Evolutionary conservation across 176 grass and related monocot genomes (phyloP).

Genomic region (Rhynchospora breviuscula): DNA sequence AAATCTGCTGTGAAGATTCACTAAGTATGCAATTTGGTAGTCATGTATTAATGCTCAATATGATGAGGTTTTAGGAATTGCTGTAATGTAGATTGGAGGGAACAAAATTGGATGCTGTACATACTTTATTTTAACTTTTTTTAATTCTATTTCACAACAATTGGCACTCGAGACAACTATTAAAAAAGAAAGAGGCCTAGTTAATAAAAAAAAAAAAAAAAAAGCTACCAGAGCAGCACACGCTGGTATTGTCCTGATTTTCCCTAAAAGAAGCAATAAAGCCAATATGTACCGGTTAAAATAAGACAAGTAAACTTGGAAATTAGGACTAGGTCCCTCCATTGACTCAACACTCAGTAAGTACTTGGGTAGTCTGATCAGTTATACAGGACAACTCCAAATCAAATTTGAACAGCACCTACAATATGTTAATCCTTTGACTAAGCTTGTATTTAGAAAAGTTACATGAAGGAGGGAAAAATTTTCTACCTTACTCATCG

Average conservation of each 20-base stretch:
- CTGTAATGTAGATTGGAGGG: no score
- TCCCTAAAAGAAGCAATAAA: not conserved
- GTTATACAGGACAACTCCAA: not conserved
- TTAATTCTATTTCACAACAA: not conserved
- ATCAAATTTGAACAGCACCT: not conserved
- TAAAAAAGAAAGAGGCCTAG: not conserved
- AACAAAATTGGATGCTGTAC: not conserved
- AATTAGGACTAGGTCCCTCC: not conserved
- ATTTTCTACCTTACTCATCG: constrained; percentile 44
- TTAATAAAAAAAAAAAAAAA: no score
- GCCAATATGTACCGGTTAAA: not conserved
- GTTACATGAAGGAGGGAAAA: not conserved
- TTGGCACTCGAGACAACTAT: not conserved
- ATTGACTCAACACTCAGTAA: not conserved
- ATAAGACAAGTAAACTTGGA: not conserved
- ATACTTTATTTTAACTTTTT: not conserved
- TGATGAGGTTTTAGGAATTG: no score
- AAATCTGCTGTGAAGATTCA: no score
- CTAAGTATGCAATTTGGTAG: no score
- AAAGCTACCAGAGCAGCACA: not conserved
- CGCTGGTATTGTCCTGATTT: not conserved
- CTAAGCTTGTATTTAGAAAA: not conserved
- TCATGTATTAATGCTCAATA: no score
- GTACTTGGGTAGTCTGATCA: not conserved
- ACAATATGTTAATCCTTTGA: not conserved